phyloP scores from a whole-genome alignment of 2,329 filamentous ascomycete genomes.

The Sporothrix inflata region DNA sequence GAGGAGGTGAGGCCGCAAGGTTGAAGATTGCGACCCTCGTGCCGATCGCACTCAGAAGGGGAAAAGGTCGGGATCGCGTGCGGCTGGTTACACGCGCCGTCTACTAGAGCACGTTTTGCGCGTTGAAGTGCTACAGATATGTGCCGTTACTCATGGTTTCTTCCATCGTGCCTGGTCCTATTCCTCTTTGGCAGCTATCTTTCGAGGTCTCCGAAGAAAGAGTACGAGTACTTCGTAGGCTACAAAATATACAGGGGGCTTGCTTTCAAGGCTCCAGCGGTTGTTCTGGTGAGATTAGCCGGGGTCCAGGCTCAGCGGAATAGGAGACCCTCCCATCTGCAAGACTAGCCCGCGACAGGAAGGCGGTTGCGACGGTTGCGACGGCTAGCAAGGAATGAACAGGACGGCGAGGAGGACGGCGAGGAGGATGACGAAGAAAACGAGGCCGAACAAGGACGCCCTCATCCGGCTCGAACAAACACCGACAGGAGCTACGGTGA shows the following conservation, averaged over 20 bases:
- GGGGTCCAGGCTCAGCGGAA: background rate
- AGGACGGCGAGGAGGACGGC: background rate
- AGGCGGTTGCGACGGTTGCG: background rate
- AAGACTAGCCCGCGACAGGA: conserved; percentile 11
- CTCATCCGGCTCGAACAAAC: background rate
- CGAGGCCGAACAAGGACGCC: background rate
- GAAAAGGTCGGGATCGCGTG: background rate
- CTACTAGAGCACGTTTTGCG: background rate
- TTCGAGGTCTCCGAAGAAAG: background rate
- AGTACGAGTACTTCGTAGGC: too few relatives aligned
- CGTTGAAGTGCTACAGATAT: background rate
- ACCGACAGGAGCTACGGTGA: background rate
- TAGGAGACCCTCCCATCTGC: background rate
- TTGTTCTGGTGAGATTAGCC: background rate
- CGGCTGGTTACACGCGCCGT: background rate
- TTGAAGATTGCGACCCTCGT: background rate
- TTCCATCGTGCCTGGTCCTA: background rate
- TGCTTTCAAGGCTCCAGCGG: background rate
- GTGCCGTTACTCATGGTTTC: background rate
- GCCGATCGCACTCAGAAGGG: background rate
- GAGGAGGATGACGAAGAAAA: too few relatives aligned
- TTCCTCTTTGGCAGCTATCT: background rate
- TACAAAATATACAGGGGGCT: background rate
- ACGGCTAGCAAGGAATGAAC: background rate
- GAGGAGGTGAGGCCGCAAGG: background rate